These are phyloP conservation scores for Cyclotella cryptica DNA, from an alignment of 108 stramenopile species.

Conservation along the genomic window DNA sequence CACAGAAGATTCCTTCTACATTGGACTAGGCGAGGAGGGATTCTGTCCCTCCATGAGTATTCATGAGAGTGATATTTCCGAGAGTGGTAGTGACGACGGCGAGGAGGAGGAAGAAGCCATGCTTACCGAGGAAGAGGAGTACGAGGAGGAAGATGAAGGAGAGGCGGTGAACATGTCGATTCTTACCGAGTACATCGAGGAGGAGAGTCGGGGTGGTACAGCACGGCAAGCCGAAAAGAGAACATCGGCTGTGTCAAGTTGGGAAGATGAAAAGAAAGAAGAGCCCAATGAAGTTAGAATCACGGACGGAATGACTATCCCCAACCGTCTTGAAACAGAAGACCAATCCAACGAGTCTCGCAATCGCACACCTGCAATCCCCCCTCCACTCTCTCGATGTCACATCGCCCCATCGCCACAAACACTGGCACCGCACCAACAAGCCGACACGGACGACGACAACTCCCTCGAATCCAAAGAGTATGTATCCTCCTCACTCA, in stretches of 20 bases:
- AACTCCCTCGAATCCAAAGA: not conserved
- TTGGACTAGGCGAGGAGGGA: conserved; percentile 7
- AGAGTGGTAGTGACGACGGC: not conserved
- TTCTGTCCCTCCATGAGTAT: not conserved
- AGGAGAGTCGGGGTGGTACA: not conserved
- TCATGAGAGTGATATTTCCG: conserved; percentile 6
- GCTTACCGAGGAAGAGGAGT: not conserved
- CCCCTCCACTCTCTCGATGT: not conserved
- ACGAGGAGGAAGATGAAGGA: not conserved
- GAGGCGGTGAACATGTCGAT: not conserved
- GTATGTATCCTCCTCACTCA: conserved; percentile 7
- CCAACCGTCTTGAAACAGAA: not conserved
- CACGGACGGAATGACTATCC: not conserved
- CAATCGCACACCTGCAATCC: no score
- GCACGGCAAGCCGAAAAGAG: not conserved
- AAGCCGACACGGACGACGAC: not conserved
- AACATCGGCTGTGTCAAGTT: not conserved
- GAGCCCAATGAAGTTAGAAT: not conserved
- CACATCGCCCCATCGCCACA: not conserved
- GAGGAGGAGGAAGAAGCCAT: not conserved
- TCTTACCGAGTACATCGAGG: not conserved
- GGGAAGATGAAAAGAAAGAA: conserved; percentile 16
- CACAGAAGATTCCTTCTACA: conserved; percentile 1
- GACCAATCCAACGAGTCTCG: not conserved
- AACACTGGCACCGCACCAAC: not conserved